A percentile compares a stretch with the other conserved stretches of the same genome.
Conservation (phyloP, 2,329 filamentous ascomycete genomes). For the Colletotrichum coccodes region DNA sequence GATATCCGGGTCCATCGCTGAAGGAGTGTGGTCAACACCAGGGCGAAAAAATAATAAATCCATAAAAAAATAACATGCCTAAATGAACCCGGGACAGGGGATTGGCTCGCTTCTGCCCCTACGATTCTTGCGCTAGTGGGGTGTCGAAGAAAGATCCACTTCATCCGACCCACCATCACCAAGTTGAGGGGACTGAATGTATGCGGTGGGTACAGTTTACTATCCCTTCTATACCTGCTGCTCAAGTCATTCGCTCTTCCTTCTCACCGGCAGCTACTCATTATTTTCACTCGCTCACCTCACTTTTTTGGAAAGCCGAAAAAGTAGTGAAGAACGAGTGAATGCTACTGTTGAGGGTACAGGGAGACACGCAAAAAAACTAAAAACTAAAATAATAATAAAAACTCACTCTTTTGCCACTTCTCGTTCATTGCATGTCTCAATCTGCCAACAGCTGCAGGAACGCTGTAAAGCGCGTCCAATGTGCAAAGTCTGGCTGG, state of each 20-base stretch:
- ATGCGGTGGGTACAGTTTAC: too few relatives aligned
- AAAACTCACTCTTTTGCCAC: not conserved
- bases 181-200: not conserved
- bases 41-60: not conserved
- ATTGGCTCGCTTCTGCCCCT: constrained; percentile 26
- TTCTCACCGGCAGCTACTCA: not conserved
- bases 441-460: constrained; percentile 13
- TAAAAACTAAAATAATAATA: too few relatives aligned
- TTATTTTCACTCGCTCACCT: not conserved
- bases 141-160: constrained; percentile 9
- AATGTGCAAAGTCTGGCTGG: not conserved
- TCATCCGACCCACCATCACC: constrained; percentile 14
- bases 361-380: too few relatives aligned
- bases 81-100: constrained; percentile 16
- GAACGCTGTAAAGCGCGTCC: not conserved
- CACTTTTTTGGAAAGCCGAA: not conserved
- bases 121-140: constrained; percentile 24
- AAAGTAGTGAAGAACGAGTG: not conserved
- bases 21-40: not conserved
- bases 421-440: not conserved
- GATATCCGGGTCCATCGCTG: constrained; percentile 16
- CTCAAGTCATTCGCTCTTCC: constrained; percentile 15
- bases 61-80: not conserved
- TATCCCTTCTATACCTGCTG: constrained; percentile 5
- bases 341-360: too few relatives aligned